Evolutionary conservation across 352 stramenopile genomes (phyloP).

Genomic region (Phytophthora quininea): DNA sequence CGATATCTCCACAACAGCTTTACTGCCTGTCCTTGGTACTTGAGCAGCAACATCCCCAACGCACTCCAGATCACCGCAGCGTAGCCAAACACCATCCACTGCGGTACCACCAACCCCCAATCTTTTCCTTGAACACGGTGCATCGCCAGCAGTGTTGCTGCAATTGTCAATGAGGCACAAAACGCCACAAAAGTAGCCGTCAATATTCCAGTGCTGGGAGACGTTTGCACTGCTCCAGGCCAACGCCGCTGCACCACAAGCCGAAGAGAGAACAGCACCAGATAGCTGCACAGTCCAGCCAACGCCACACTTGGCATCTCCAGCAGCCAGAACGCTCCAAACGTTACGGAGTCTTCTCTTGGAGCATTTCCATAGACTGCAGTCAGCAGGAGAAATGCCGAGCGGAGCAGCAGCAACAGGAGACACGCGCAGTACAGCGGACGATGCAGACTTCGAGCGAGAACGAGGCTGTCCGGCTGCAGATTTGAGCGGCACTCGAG

Average conservation of each 20-base stretch:
- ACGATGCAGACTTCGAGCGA: constrained; percentile 35
- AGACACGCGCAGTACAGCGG: constrained; percentile 31
- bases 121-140: constrained; percentile 3
- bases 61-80: constrained; percentile 29
- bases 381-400: constrained; percentile 25
- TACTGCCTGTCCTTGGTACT: constrained; percentile 24
- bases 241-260: constrained; percentile 31
- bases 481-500: constrained; percentile 15
- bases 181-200: constrained; percentile 21
- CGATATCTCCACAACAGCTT: constrained; percentile 28
- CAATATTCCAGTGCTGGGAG: constrained; percentile 1
- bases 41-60: constrained; percentile 30
- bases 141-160: constrained; percentile 24
- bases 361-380: neutral
- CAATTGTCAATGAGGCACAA: constrained; percentile 17
- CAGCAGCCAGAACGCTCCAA: constrained; percentile 40
- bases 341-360: too few relatives aligned
- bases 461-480: constrained; percentile 16
- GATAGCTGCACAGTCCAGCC: constrained; percentile 32
- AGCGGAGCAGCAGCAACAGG: constrained; percentile 31
- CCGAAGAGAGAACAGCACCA: constrained; percentile 39
- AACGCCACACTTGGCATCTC: constrained; percentile 39
- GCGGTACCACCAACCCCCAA: constrained; percentile 10
- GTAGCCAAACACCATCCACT: constrained; percentile 32
- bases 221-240: constrained; percentile 6